Base-by-base conservation (phyloP, 1,139 yeast species). In the Pichia inconspicua region DNA sequence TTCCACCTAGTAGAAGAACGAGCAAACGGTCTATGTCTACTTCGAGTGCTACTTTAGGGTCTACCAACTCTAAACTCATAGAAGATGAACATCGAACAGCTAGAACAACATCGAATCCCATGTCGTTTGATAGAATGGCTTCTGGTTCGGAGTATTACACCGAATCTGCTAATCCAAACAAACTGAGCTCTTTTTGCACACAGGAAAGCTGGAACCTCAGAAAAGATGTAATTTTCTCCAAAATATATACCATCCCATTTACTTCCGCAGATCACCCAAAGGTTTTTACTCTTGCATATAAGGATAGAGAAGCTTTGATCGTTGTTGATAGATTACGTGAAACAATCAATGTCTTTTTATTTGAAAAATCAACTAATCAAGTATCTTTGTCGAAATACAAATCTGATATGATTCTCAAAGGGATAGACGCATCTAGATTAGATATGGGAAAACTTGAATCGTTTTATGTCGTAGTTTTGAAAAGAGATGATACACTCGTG, bases 211-310 rank as follows among this genome's bases (percentile, higher is more conserved):
- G 55, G 11, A 53, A 49, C n/a, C 64, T 78, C 41, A 67, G 77
- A 42, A 85, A 84, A 56, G 95, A 87, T 61, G 73, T 83, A 61
- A 79, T 83, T 19, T 67, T 86, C 51, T 80, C 89, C 0, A 77
- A 74, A 55, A 65, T 85, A 7, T 83, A 80, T 32, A 65, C 75
- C 0, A 63, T 72, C 31, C 55, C 59, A 9, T 56, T 67, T 22
- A 62, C 62, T 17, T 64, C 65, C 8, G 61, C 62, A n/a, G 55
- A 61, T 4, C 60, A 66, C 9, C 55, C 82, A 36, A 71, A 72
- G 49, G 67, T 77, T 3, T 64, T 70, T 41, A 72, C 75, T 7
- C 47, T 82, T 8, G 57, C 63, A 4, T 77, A 70, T 55, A 74
- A 74, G 32, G 78, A 75, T 40, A 76, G 76, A 56, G 90, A 84